A percentile compares a stretch with the other conserved stretches of the same genome.
Evolutionary conservation across 2,329 filamentous ascomycete species (phyloP).

Genomic region (Lecanicillium sp.): DNA sequence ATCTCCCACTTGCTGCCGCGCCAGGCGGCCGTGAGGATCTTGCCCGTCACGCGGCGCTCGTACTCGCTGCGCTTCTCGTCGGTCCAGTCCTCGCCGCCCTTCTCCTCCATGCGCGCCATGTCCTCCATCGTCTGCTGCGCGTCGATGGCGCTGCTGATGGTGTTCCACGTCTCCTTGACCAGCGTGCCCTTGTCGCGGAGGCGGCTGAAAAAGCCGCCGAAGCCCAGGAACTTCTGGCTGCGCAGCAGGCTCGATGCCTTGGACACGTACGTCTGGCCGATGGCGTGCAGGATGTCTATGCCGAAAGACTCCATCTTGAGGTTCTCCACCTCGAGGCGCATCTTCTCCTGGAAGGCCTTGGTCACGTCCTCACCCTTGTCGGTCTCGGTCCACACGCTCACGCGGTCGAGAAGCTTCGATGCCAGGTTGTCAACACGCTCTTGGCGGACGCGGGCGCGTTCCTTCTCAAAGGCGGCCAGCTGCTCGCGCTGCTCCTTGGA

Average conservation of each 20-base stretch:
- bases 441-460: constrained; percentile 76
- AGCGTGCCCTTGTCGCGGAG: constrained; percentile 95
- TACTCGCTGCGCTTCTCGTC: constrained; percentile 96
- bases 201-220: constrained; percentile 88
- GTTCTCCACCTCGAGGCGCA: constrained; percentile 89
- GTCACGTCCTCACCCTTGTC: constrained; percentile 85
- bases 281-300: constrained; percentile 90
- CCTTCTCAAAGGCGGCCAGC: constrained; percentile 78
- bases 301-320: constrained; percentile 99
- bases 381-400: constrained; percentile 95
- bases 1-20: constrained; percentile 96
- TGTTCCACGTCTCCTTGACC: constrained; percentile 98
- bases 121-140: constrained; percentile 98
- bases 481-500: constrained; percentile 92
- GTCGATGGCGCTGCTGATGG: constrained; percentile 91
- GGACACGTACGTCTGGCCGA: constrained; percentile 82
- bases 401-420: constrained; percentile 79
- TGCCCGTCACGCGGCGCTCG: constrained; percentile 91
- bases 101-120: constrained; percentile 94
- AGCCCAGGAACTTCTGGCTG: constrained; percentile 93
- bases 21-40: constrained; percentile 97
- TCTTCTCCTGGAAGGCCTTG: constrained; percentile 87
- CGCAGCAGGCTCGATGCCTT: constrained; percentile 87
- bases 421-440: constrained; percentile 82
- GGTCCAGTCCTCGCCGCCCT: constrained; percentile 94